Evolutionary conservation across 306 rosid species (phyloP).

Genomic region (Arachis stenosperma): DNA sequence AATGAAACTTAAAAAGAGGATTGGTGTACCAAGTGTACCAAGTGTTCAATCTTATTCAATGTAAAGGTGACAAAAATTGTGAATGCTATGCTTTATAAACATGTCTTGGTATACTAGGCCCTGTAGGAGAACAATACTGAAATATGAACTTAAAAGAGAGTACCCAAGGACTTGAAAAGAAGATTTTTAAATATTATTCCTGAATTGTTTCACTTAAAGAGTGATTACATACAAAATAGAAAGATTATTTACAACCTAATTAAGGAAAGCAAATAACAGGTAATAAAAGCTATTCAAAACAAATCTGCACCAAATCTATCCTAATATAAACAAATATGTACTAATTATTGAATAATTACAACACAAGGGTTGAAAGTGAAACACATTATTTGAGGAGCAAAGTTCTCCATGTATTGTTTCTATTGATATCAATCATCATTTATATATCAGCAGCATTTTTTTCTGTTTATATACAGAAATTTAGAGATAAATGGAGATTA

Average conservation of each 20-base stretch:
- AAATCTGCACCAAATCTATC: too few relatives aligned
- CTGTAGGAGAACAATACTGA: neutral
- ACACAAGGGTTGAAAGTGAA: neutral
- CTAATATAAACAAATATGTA: neutral
- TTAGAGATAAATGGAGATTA: constrained; percentile 17
- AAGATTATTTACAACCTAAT: too few relatives aligned
- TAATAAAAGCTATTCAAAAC: too few relatives aligned
- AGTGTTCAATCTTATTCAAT: neutral
- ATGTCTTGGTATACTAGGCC: neutral
- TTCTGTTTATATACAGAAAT: constrained; percentile 28
- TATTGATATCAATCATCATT: neutral
- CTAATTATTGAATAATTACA: too few relatives aligned
- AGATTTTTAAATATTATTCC: too few relatives aligned
- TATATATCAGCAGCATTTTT: constrained; percentile 3
- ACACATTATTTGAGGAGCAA: neutral
- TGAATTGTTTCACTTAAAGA: too few relatives aligned
- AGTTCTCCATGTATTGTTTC: constrained; percentile 18
- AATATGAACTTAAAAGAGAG: too few relatives aligned
- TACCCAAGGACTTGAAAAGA: too few relatives aligned
- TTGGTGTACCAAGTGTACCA: too few relatives aligned
- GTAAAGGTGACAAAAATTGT: neutral
- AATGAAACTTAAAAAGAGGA: too few relatives aligned
- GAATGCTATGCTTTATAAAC: neutral
- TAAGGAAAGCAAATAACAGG: too few relatives aligned
- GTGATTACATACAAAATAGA: too few relatives aligned